Evolutionary conservation across 805 yeast species (phyloP).

Genomic region (Maudiozyma serrabonitensis): DNA sequence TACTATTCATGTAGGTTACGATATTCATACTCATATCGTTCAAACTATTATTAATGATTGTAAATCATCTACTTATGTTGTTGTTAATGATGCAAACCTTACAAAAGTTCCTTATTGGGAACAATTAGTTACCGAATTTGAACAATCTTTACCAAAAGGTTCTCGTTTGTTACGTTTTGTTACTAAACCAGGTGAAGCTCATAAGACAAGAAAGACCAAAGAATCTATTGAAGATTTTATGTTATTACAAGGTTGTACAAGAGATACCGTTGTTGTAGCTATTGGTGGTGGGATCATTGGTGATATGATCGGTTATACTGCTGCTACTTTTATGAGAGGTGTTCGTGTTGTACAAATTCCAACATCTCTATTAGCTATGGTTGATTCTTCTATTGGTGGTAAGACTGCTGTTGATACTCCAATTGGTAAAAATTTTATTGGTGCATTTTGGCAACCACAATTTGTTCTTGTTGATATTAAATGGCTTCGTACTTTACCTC

Average conservation of each 20-base stretch:
- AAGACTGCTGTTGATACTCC: conserved; percentile 98
- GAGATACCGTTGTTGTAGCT: conserved; percentile 91
- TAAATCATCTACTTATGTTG: conserved; percentile 84
- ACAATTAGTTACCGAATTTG: conserved; percentile 37
- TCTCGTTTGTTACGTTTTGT: conserved; percentile 64
- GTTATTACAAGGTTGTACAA: conserved; percentile 75
- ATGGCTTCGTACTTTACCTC: conserved; percentile 80
- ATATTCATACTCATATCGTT: conserved; percentile 65
- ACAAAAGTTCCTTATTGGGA: conserved; percentile 53
- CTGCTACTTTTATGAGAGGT: conserved; percentile 99
- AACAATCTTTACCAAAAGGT: conserved; percentile 34
- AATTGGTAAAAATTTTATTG: conserved; percentile 87
- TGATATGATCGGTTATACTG: conserved; percentile 97
- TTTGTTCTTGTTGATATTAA: conserved; percentile 81
- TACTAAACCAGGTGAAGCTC: conserved; percentile 88
- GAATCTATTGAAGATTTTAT: conserved; percentile 89
- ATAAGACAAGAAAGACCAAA: conserved; percentile 80
- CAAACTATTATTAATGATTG: conserved; percentile 49
- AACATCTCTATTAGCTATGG: conserved; percentile 91
- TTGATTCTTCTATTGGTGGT: conserved; percentile 96
- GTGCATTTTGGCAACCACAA: conserved; percentile 95
- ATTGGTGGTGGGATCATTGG: conserved; percentile 99
- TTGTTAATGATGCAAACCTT: conserved; percentile 80
- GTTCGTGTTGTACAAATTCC: conserved; percentile 90
- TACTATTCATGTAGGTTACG: conserved; percentile 83